Evolutionary conservation across 1,284 basidiomycete species (phyloP).

Genomic region (Rhodotorula glutinis): DNA sequence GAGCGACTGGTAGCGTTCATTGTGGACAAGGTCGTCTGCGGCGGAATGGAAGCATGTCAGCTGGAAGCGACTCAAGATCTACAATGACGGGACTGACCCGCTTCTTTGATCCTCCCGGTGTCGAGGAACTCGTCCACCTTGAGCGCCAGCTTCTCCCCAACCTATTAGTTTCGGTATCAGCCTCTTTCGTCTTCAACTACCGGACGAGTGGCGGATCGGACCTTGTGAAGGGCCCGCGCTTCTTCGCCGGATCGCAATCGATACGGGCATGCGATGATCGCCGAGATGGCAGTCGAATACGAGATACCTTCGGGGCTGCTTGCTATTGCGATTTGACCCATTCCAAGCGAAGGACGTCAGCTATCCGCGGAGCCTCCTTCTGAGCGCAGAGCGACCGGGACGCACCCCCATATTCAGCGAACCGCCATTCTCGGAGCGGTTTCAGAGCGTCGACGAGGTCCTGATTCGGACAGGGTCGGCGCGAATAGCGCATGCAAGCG

Average conservation of each 20-base stretch:
- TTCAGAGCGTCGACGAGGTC: constrained; percentile 25
- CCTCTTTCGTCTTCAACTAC: no score
- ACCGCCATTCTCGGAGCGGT: constrained; percentile 21
- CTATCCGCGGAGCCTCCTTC: no score
- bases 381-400: not conserved
- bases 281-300: constrained; percentile 38
- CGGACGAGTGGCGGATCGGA: not conserved
- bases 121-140: constrained; percentile 64
- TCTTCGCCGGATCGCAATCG: constrained; percentile 31
- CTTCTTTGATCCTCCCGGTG: constrained; percentile 59
- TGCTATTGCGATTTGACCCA: constrained; percentile 2
- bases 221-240: constrained; percentile 27
- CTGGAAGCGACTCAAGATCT: not conserved
- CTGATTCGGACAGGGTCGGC: constrained; percentile 31
- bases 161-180: not conserved
- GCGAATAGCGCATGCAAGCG: constrained; percentile 26
- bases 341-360: not conserved
- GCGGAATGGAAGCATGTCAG: not conserved
- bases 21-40: constrained; percentile 10
- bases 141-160: constrained; percentile 35
- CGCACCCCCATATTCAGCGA: constrained; percentile 30
- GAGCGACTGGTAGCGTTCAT: constrained; percentile 52
- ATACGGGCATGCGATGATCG: constrained; percentile 40
- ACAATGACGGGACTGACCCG: constrained; percentile 38
- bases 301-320: constrained; percentile 24